Conservation (phyloP, 106 monocot species). For the Vanilla planifolia region DNA sequence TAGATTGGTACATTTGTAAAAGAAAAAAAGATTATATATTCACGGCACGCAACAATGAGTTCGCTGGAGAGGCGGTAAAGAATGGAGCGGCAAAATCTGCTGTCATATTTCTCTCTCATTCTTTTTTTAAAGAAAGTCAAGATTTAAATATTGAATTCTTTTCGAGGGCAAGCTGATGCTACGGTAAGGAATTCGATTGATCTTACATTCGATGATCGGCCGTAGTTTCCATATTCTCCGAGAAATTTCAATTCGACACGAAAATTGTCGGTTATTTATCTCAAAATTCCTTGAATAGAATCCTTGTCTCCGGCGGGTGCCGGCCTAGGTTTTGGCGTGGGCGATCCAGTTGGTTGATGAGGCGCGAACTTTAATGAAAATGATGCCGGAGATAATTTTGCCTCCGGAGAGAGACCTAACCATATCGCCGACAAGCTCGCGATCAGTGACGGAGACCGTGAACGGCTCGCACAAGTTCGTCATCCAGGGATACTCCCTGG, state of each 20-base stretch:
- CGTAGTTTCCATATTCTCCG: background rate
- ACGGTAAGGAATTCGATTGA: too few species aligned
- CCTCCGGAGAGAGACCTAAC: conserved; percentile 9
- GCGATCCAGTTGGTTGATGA: conserved; percentile 1
- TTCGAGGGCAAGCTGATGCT: too few species aligned
- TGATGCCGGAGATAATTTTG: conserved; percentile 8
- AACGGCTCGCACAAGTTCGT: conserved; percentile 29
- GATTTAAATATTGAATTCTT: too few species aligned
- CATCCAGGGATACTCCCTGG: conserved; percentile 25
- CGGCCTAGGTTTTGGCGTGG: background rate
- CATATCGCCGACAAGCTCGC: conserved; percentile 13
- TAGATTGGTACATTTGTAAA: too few species aligned
- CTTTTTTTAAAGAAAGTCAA: too few species aligned
- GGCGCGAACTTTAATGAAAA: background rate
- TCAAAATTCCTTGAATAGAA: too few species aligned
- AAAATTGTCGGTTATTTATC: background rate
- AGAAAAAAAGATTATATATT: too few species aligned
- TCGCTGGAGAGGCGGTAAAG: too few species aligned
- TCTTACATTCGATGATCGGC: too few species aligned
- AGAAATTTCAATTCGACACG: background rate
- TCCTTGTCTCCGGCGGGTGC: background rate
- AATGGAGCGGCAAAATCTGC: too few species aligned
- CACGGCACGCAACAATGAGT: too few species aligned
- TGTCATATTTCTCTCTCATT: too few species aligned
- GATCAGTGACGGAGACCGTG: conserved; percentile 16